Evolutionary conservation across 441 rosid genomes (phyloP).

Genomic region (Mallotus japonicus): DNA sequence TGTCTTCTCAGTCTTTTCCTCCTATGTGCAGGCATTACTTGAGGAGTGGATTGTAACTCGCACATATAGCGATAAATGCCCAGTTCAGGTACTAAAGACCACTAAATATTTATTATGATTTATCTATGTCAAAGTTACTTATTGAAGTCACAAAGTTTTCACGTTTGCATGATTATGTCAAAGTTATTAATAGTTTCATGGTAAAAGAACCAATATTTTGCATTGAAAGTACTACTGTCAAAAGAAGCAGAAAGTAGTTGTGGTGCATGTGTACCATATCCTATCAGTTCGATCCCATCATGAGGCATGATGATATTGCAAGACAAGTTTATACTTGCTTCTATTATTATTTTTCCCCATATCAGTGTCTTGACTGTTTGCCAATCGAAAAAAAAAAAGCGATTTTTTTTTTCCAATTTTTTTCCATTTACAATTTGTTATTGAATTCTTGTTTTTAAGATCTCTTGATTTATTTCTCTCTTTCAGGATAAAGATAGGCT

Average conservation of each 20-base stretch:
- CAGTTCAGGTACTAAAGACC: slow-evolving; percentile 49
- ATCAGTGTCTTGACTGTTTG: slow-evolving; percentile 6
- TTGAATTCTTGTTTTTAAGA: neutral
- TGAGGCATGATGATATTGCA: neutral
- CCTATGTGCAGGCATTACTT: slow-evolving; percentile 63
- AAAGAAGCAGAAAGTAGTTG: neutral
- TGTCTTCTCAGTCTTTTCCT: slow-evolving; percentile 8
- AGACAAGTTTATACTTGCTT: neutral
- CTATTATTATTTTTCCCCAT: neutral
- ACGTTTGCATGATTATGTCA: neutral
- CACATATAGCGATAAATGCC: slow-evolving; percentile 56
- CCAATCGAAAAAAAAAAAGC: neutral
- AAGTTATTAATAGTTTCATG: neutral
- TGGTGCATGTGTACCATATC: neutral
- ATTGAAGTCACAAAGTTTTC: neutral
- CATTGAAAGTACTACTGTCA: neutral
- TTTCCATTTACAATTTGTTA: slow-evolving; percentile 2
- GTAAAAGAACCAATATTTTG: neutral
- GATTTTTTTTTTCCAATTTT: slow-evolving; percentile 5
- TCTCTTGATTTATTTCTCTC: slow-evolving; percentile 2
- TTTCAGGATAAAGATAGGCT: slow-evolving; percentile 75
- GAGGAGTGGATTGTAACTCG: slow-evolving; percentile 90
- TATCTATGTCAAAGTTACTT: neutral
- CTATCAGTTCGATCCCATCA: neutral
- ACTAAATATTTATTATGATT: slow-evolving; percentile 9